phyloP scores from a whole-genome alignment of 371 early-diverging fungal genomes.

The Batkoa obscura region DNA sequence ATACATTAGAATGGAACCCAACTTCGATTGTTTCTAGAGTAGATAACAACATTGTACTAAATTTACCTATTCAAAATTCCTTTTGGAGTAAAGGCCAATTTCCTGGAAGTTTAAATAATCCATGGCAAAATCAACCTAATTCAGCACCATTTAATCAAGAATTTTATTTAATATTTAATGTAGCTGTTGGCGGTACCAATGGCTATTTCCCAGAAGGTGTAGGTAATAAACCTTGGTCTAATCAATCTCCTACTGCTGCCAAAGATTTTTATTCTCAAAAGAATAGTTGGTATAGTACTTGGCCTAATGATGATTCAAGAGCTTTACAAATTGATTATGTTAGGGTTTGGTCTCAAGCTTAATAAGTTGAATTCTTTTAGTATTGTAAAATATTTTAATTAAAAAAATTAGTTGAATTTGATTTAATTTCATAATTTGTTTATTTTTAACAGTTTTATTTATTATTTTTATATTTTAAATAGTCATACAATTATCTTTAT shows the following conservation, averaged over 20 bases:
- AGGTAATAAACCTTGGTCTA: conserved; percentile 16
- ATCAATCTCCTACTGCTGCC: conserved; percentile 14
- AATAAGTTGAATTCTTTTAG: too few relatives aligned
- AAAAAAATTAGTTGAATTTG: too few relatives aligned
- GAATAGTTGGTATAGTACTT: conserved; percentile 27
- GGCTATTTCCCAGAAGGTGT: conserved; percentile 37
- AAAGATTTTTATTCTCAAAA: conserved; percentile 26
- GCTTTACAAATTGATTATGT: conserved; percentile 33
- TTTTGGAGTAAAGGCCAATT: conserved; percentile 25
- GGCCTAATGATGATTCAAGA: conserved; percentile 24
- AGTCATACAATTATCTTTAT: too few relatives aligned
- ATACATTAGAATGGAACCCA: conserved; percentile 35
- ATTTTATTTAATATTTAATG: conserved; percentile 38
- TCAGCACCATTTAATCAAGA: conserved; percentile 44
- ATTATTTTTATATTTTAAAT: too few relatives aligned
- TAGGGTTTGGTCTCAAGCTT: not conserved
- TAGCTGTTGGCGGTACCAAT: conserved; percentile 44
- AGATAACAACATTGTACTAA: conserved; percentile 26
- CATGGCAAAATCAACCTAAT: conserved; percentile 25
- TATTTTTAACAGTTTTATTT: too few relatives aligned
- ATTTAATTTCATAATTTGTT: too few relatives aligned
- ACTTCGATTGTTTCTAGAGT: conserved; percentile 34
- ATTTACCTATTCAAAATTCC: conserved; percentile 26
- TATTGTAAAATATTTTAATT: too few relatives aligned
- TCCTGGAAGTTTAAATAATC: conserved; percentile 22